Base-by-base conservation (phyloP, 192 early-diverging fungal species). In the Entomortierella parvispora region DNA sequence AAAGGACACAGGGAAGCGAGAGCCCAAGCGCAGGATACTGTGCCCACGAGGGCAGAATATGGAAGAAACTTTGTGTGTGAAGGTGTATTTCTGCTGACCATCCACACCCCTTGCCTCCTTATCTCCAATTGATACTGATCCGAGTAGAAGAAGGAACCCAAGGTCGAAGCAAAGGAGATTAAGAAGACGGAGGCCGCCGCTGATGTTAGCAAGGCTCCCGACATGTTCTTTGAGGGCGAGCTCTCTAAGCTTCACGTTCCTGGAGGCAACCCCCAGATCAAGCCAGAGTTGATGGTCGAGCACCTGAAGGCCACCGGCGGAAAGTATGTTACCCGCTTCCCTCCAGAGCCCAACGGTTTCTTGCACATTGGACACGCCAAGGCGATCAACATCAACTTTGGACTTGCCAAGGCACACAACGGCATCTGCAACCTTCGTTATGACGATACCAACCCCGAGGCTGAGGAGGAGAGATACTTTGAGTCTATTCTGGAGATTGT, bases 361-460 rank as follows among this genome's bases (percentile, higher is more conserved):
- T 85, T 99, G 53, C 97, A 99, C 81, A 99, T 99, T 82, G 97
- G 98, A 55, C 98, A 99, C 77, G 96, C 96, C 64, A 99, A 99
- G 83, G 98, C 97, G 44, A 97, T 99, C 85, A 99, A 99, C 80
- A 91, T 99, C 70, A 99, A 97, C 85, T 99, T 99, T 91, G 98
- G 97, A 48, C 98, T 95, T 61, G 98, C 98, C 22, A 88, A 89
- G 67, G 91, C 92, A 14, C 90, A 95, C 74, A 86, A 92, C 55
- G 98, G 98, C 43, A 71, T 93, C 43, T 94, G 92, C 69, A 95
- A 99, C 82, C 88, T 99, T 60, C 82, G 87, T 40, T 89, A 85
- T 44, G 87, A 89, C 50, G 87, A 89, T 54, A 89, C 87, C 40
- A 89, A 89, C 56, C 87, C 87, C 18, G 85, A 89, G 77, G 95